Evolutionary conservation across 192 early-diverging fungal genomes (phyloP), one percentile per base, ranked within the genome.

Genomic region (Coemansia sp.): DNA sequence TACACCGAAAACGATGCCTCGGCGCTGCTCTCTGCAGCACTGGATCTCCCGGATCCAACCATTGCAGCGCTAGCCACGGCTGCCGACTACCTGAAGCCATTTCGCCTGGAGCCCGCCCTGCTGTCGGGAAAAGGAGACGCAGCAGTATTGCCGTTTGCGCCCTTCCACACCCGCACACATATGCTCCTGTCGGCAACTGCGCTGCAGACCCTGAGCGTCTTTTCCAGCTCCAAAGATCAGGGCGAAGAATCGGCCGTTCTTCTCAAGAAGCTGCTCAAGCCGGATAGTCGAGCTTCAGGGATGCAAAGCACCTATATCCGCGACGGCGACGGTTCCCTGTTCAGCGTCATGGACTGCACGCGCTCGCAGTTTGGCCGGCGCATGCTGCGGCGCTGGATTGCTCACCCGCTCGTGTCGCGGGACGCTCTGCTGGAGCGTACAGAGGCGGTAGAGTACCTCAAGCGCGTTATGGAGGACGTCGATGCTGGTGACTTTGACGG

Each of bases 161-260:
- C 91, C 13, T 82, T 95, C 36, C 80, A 84, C 30, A 81, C 86
- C 7, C 67, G 74, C 1, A 67, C 78, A 5, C 87, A 85, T 19
- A 76, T 97, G 31, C 77, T 95, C 10, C 65, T 99, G 13, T 91
- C 96, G 38, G 91, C 89, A 4, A 89, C 92, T 31, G 90, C 96
- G 0, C 66, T 99, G 19, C 77, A 84, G 35, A 94, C 96, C 33
- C 64, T 99, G 17, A 88, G 90, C 44, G 77, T 99, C 12, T 93
- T 99, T 41, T 71, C 88, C 44, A 45, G 54, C 26, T 84, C 89
- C 51, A 84, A 85, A 1, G 29, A 30, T n/a, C 14, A 26, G 17
- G 29, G 43, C 6, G 43, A 38, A 3, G 26, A 51, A 4, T 11
- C 53, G 4, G 64, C 50, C 1, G 38, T 54, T 20, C 46, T 41